Conservation (phyloP, 2,329 filamentous ascomycete genomes). For the Ophiocordyceps camponoti-saundersi region DNA sequence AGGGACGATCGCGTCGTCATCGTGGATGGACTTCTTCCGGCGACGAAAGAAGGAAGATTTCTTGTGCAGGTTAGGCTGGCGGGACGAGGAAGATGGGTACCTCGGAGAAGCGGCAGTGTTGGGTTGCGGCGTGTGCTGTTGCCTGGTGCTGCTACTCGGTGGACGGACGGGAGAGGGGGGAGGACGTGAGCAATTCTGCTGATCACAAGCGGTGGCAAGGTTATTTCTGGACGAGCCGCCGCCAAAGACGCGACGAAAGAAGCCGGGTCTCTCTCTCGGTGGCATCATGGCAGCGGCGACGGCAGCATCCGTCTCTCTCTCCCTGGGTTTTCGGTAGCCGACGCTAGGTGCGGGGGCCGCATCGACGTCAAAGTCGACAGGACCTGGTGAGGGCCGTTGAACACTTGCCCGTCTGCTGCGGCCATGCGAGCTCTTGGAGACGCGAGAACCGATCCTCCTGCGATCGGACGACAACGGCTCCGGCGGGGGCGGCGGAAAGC, state of each 20-base stretch:
- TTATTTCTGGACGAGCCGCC: conserved; percentile 40
- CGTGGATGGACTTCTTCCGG: conserved; percentile 75
- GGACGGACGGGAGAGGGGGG: not conserved
- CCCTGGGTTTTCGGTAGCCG: conserved; percentile 42
- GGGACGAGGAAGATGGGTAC: conserved; percentile 23
- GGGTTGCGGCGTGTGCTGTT: not conserved
- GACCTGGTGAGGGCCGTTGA: not conserved
- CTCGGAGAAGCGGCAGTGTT: conserved; percentile 24
- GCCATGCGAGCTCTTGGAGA: conserved; percentile 29
- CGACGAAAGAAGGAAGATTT: conserved; percentile 93
- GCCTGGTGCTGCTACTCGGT: not conserved
- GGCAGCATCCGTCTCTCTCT: conserved; percentile 27
- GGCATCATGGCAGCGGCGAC: conserved; percentile 21
- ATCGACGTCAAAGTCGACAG: conserved; percentile 22
- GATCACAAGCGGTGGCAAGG: conserved; percentile 7
- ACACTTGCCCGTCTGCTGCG: conserved; percentile 13
- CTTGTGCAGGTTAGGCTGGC: conserved; percentile 52
- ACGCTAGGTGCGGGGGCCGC: conserved; percentile 41
- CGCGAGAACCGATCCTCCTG: not conserved
- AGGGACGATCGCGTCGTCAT: conserved; percentile 47
- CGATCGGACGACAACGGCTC: not conserved
- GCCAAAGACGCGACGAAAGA: conserved; percentile 86
- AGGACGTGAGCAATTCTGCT: not conserved
- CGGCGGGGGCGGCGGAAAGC: not conserved
- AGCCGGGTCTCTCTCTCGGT: conserved; percentile 59